These are phyloP conservation scores for Fragaria nilgerrensis DNA, from an alignment of 306 rosid species.

Conservation along the genomic window DNA sequence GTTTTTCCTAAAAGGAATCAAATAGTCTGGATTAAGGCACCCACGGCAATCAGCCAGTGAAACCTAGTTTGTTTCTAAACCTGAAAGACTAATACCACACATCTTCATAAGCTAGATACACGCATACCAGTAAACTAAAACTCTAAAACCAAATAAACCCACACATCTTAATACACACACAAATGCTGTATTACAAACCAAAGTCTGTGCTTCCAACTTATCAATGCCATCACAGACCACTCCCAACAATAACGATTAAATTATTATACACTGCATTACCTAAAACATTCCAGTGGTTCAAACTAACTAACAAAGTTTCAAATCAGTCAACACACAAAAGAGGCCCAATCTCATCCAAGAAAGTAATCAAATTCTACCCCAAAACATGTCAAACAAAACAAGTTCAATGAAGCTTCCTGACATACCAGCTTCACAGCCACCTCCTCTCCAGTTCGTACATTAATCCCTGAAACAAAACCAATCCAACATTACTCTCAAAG, in stretches of 20 bases:
- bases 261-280: neutral
- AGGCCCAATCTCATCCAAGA: neutral
- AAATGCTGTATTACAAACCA: neutral
- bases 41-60: neutral
- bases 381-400: constrained; percentile 9
- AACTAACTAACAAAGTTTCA: neutral
- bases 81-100: neutral
- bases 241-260: neutral
- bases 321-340: neutral
- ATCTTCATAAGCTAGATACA: neutral
- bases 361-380: neutral
- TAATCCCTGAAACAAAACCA: constrained; percentile 69
- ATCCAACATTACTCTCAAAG: constrained; percentile 23
- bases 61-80: neutral
- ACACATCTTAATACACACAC: neutral
- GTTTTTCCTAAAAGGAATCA: neutral
- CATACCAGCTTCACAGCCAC: constrained; percentile 96
- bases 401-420: constrained; percentile 16
- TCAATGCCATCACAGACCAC: neutral
- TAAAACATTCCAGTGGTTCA: neutral
- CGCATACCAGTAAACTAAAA: neutral
- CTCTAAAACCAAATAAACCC: neutral
- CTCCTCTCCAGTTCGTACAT: constrained; percentile 92
- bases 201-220: neutral
- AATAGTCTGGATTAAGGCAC: neutral